Percentiles rank a stretch among this genome's conserved stretches.
Conservation (phyloP, 2,329 filamentous ascomycete species). For the Chalaropsis ovoidea region DNA sequence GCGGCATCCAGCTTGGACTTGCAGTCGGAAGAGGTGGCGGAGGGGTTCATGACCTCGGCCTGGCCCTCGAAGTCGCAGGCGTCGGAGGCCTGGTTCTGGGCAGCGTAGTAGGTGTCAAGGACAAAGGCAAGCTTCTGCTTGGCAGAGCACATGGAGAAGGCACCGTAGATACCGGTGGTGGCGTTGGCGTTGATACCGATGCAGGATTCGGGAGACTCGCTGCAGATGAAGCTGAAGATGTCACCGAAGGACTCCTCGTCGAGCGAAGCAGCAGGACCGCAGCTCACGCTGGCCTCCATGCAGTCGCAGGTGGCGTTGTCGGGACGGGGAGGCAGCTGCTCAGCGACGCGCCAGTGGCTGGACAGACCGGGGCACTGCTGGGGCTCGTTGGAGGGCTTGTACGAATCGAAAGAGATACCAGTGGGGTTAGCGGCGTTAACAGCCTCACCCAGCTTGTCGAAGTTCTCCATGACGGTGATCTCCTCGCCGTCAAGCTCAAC, state of each 20-base stretch:
- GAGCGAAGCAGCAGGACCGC: conserved; percentile 52
- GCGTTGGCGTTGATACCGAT: conserved; percentile 58
- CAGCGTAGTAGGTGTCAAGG: conserved; percentile 61
- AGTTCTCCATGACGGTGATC: conserved; percentile 63
- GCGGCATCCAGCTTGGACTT: conserved; percentile 50
- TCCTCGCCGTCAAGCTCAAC: conserved; percentile 50
- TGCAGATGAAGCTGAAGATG: conserved; percentile 69
- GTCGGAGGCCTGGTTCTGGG: conserved; percentile 41
- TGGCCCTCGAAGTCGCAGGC: conserved; percentile 65
- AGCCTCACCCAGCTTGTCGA: conserved; percentile 58
- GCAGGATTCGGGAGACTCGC: conserved; percentile 47
- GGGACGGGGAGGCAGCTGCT: conserved; percentile 68
- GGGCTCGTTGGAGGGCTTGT: conserved; percentile 63
- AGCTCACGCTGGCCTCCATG: conserved; percentile 67
- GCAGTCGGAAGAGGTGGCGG: conserved; percentile 45
- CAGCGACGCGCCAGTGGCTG: conserved; percentile 56
- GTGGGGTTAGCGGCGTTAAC: conserved; percentile 58
- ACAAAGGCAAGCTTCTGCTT: conserved; percentile 63
- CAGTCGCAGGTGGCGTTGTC: conserved; percentile 72
- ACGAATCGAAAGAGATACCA: conserved; percentile 54
- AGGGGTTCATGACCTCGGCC: conserved; percentile 45
- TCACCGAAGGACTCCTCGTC: conserved; percentile 49
- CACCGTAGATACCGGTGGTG: conserved; percentile 59
- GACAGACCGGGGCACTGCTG: conserved; percentile 55
- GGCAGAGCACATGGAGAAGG: conserved; percentile 65